These are phyloP conservation scores for Breynia disticha DNA, from an alignment of 441 rosid species.

Conservation along the genomic window DNA sequence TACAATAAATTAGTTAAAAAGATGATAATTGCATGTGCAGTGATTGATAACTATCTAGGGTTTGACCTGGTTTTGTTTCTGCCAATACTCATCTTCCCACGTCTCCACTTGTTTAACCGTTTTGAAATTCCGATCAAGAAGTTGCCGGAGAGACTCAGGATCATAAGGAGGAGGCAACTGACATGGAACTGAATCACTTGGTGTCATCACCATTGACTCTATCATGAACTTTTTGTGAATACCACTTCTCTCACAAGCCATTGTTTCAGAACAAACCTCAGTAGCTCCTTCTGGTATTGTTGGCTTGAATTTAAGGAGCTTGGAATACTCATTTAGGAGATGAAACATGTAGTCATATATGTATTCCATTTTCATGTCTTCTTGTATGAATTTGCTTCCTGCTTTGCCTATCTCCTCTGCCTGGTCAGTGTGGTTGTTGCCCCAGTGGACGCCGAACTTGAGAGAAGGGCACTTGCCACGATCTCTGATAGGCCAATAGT, in stretches of 20 bases:
- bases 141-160: conserved; percentile 23
- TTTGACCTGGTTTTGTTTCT: conserved; percentile 1
- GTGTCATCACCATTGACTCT: conserved; percentile 32
- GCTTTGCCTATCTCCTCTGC: conserved; percentile 34
- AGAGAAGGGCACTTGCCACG: conserved; percentile 55
- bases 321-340: conserved; percentile 33
- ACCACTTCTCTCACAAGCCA: conserved; percentile 25
- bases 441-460: conserved; percentile 77
- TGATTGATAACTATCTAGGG: too few species aligned
- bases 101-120: conserved; percentile 36
- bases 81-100: conserved; percentile 53
- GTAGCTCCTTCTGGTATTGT: conserved; percentile 18
- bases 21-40: too few species aligned
- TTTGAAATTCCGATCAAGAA: conserved; percentile 28
- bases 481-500: conserved; percentile 69
- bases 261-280: conserved; percentile 30
- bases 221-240: conserved; percentile 22
- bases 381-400: conserved; percentile 23
- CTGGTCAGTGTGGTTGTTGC: conserved; percentile 40
- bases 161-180: conserved; percentile 32
- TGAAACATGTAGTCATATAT: conserved; percentile 52
- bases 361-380: conserved; percentile 29
- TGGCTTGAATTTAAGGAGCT: conserved; percentile 34
- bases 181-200: conserved; percentile 28
- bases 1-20: too few species aligned